These are phyloP conservation scores for Chlamydomonas sp. DNA, from an alignment of 139 green algal genomes.

Conservation along the genomic window DNA sequence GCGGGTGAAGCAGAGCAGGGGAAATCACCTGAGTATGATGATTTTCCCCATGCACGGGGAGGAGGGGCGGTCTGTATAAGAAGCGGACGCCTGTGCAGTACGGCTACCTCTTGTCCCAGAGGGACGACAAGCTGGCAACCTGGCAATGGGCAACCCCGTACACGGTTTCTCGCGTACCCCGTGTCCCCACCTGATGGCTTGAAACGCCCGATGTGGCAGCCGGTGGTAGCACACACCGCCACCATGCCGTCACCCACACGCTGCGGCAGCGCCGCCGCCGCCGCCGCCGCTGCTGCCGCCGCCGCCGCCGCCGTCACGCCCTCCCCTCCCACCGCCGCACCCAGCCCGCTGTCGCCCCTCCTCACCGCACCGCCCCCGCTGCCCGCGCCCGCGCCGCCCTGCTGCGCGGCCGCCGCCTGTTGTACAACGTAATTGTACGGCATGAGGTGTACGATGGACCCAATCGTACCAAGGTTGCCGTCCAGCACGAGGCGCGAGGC, in stretches of 20 bases:
- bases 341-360: too few species aligned
- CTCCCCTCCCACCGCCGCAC: neutral
- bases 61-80: too few species aligned
- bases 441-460: slow-evolving; percentile 51
- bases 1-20: too few species aligned
- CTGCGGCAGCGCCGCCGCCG: neutral
- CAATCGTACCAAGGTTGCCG: slow-evolving; percentile 42
- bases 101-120: too few species aligned
- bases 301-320: neutral
- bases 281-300: slow-evolving; percentile 20
- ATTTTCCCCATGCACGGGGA: too few species aligned
- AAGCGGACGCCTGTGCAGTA: too few species aligned
- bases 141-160: too few species aligned
- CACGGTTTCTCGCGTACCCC: too few species aligned
- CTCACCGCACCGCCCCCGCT: slow-evolving; percentile 11
- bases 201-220: slow-evolving; percentile 55
- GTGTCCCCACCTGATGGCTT: slow-evolving; percentile 10
- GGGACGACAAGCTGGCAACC: too few species aligned
- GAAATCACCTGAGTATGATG: too few species aligned
- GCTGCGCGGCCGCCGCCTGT: neutral
- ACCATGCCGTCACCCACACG: slow-evolving; percentile 60
- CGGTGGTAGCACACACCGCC: slow-evolving; percentile 36
- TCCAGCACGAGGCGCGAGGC: slow-evolving; percentile 33
- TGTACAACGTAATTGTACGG: slow-evolving; percentile 38
- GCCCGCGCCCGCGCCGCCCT: neutral